Evolutionary conservation across 441 rosid genomes (phyloP), one percentile per base, ranked within the genome.

Genomic region (Manihot esculenta): DNA sequence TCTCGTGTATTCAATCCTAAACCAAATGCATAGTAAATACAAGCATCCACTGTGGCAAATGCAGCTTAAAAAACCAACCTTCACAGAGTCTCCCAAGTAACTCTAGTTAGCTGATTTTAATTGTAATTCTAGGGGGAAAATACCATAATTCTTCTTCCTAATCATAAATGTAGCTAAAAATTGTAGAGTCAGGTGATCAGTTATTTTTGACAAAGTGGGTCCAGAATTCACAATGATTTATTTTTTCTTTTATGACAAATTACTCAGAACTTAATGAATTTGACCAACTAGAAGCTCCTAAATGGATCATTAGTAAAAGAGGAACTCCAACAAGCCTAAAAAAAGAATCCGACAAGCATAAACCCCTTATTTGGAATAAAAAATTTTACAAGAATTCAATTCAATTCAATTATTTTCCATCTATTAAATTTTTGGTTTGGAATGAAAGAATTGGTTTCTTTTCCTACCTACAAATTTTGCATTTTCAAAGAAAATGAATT

Each of bases 261-360:
- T 17, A 58, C 64, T 47, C 57, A 2, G 8, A 18, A 38, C 23
- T 49, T 20, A 33, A 23, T 38, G 50, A 20, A 67, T 21, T 38
- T 30, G 35, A 48, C 3, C 10, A 66, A 30, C 47, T 50, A 27
- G 12, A 42, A 51, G 11, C 6, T 66, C 33, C 10, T 17, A 55
- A 10, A 41, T 14, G 38, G 24, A 55, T 68, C 42, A 35, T 30
- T 59, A 17, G 7, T 35, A 35, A 38, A 21, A 53, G 14, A 33
- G 33, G 42, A 35, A 14, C 64, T 44, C 9, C 57, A n/a, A 45
- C 10, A 56, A 69, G 51, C 64, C 10, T 41, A 26, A 11, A 35
- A 35, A 42, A 50, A 63, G 56, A 45, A 67, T 65, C 76, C 42
- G 64, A 5, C 17, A 62, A 48, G 47, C 62, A 58, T 14, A 42